Base-by-base conservation (phyloP, 2,329 filamentous ascomycete genomes). In the Paecilomyces formosus region DNA sequence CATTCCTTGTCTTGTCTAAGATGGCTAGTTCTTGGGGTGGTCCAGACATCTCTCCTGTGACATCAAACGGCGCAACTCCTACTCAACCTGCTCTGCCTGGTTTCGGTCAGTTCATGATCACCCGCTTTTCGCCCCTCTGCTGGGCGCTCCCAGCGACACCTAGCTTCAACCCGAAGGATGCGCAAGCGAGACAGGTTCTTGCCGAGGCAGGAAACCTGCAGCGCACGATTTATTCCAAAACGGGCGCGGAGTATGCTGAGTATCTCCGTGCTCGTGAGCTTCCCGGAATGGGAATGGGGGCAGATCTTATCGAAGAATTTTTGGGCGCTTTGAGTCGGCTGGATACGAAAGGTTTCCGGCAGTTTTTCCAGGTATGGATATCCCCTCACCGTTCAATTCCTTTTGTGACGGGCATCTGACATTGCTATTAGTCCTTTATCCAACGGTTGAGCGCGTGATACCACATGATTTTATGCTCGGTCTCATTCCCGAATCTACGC, bases 11-110 rank as follows among this genome's bases (percentile, higher is more conserved):
- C 12, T 83, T 99, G 67, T 82, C 84, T 22, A 87, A 87, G 63
- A 96, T 99, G 88, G 90, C 88, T 8, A 80, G 83, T 30, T 86
- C 92, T 49, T 99, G 94, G 93, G 93, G 94, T 58, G 94, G 93
- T 0, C 89, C 91, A 1, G 90, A 96, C 63, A 75, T 85, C 62
- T 79, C 88, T 39, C 72, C 69, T 12, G 66, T 65, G 6, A 60
- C 65, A 24, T 50, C 67, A 18, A 72, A 74, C 56, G 69, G 69
- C 28, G 61, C 65, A 28, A 57, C 68, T 50, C 57, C 66, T 15
- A 65, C 71, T 22, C 75, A 80, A 53, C 76, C 79, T 3, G 74
- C 74, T 2, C 73, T 99, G 28, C 90, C 92, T 1, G 93, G 94
- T 6, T 99, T 99, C 70, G 92, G 96, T 66, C 83, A 85, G 58